Percentiles rank a stretch among this genome's conserved stretches.
Evolutionary conservation across 768 basidiomycete genomes (phyloP).

Genomic region (Agaricus subrufescens): DNA sequence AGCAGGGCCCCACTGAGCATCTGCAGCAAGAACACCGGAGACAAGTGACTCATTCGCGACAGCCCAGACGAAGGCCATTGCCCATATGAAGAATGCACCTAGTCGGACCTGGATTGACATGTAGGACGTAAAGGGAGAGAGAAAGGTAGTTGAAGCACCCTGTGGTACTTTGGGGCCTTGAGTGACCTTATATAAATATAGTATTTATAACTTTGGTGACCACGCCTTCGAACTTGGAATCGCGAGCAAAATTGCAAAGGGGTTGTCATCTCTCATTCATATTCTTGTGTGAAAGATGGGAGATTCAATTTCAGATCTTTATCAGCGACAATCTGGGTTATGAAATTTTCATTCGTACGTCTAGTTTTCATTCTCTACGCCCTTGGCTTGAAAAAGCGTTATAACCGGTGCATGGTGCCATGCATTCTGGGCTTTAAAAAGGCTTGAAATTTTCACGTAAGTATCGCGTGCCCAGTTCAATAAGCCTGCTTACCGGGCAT

Average conservation of each 20-base stretch:
- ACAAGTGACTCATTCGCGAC: background rate
- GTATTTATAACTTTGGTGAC: background rate
- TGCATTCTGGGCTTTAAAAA: too few species aligned
- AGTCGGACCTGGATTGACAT: conserved; percentile 7
- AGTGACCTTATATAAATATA: conserved; percentile 9
- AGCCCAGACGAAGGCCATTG: background rate
- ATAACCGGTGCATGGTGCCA: too few species aligned
- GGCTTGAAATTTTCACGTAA: too few species aligned
- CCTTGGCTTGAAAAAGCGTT: too few species aligned
- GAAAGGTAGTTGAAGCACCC: background rate
- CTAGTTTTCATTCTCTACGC: too few species aligned
- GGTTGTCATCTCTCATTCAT: background rate
- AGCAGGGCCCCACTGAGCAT: background rate
- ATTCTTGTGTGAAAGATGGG: too few species aligned
- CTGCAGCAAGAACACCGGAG: background rate
- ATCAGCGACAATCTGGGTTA: too few species aligned
- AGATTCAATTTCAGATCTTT: too few species aligned
- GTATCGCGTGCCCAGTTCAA: too few species aligned
- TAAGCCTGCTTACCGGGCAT: too few species aligned
- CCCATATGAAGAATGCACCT: conserved; percentile 7
- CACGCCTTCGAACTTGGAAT: too few species aligned
- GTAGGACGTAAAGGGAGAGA: conserved; percentile 1
- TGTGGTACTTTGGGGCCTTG: background rate
- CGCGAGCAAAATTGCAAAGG: conserved; percentile 4
- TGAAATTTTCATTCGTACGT: too few species aligned